Evolutionary conservation across 495 filamentous ascomycete genomes (phyloP).

Genomic region (Bryoglossum gracile): DNA sequence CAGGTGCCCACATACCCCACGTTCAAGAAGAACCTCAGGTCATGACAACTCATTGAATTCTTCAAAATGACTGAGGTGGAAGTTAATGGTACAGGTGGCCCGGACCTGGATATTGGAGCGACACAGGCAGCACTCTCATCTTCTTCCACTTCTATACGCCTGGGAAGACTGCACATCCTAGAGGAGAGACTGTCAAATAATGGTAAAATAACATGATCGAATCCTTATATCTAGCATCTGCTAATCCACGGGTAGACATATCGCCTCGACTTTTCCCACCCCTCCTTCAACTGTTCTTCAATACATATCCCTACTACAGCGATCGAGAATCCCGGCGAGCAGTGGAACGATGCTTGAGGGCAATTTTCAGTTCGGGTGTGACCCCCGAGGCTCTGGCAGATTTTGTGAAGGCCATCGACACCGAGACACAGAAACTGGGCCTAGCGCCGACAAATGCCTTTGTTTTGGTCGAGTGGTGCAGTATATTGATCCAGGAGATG

Average conservation of each 20-base stretch:
- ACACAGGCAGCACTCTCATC: slow-evolving; percentile 36
- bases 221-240: too few relatives aligned
- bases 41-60: slow-evolving; percentile 16
- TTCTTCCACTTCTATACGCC: slow-evolving; percentile 40
- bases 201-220: slow-evolving; percentile 28
- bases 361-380: slow-evolving; percentile 45
- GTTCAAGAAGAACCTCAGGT: not conserved
- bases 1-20: not conserved
- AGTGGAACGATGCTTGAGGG: slow-evolving; percentile 65
- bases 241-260: slow-evolving; percentile 21
- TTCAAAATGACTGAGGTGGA: slow-evolving; percentile 27
- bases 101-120: slow-evolving; percentile 19
- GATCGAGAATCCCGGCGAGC: slow-evolving; percentile 78
- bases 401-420: slow-evolving; percentile 48
- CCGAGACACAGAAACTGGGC: slow-evolving; percentile 63
- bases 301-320: slow-evolving; percentile 78
- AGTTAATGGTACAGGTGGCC: slow-evolving; percentile 18
- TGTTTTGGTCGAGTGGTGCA: slow-evolving; percentile 87
- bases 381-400: slow-evolving; percentile 49
- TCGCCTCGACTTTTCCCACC: slow-evolving; percentile 16
- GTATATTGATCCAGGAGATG: slow-evolving; percentile 58
- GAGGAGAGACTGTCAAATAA: slow-evolving; percentile 41
- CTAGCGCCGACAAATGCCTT: slow-evolving; percentile 76
- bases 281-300: slow-evolving; percentile 66
- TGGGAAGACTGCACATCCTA: slow-evolving; percentile 35